These are phyloP conservation scores for Penicillium taxi DNA, from an alignment of 495 filamentous ascomycete species.

Conservation along the genomic window DNA sequence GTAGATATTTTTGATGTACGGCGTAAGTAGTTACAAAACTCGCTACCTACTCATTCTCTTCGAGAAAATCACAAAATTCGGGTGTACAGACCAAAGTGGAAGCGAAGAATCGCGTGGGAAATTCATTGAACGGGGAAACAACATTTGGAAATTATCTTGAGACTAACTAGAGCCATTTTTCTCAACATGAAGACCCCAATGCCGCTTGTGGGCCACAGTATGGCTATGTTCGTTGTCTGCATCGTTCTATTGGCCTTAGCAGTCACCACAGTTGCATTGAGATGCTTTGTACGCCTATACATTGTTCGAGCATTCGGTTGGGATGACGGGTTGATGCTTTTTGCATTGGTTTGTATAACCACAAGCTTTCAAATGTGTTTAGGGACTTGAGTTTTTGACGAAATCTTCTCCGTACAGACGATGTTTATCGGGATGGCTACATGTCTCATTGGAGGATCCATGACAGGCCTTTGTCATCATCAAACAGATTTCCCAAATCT, in stretches of 20 bases:
- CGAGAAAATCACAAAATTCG: no score
- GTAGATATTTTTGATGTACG: no score
- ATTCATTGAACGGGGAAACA: no score
- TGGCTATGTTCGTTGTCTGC: background rate
- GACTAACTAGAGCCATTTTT: no score
- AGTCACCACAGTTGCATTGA: constrained; percentile 12
- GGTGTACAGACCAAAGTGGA: no score
- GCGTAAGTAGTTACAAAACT: no score
- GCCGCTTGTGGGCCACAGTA: background rate
- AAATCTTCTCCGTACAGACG: constrained; percentile 4
- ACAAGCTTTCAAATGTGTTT: background rate
- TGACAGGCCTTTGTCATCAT: constrained; percentile 11
- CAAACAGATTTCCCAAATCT: constrained; percentile 9
- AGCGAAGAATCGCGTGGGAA: no score
- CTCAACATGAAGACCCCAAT: background rate
- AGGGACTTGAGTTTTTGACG: no score
- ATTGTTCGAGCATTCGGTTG: constrained; percentile 21
- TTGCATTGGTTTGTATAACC: constrained; percentile 13
- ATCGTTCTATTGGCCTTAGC: background rate
- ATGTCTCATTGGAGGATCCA: constrained; percentile 13
- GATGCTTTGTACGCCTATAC: constrained; percentile 20
- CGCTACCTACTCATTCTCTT: no score
- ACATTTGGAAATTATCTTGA: no score
- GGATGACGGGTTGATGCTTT: constrained; percentile 23
- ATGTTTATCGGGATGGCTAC: constrained; percentile 6